These are phyloP conservation scores for Conticribra guillardii DNA, from an alignment of 108 stramenopile species.

Conservation along the genomic window DNA sequence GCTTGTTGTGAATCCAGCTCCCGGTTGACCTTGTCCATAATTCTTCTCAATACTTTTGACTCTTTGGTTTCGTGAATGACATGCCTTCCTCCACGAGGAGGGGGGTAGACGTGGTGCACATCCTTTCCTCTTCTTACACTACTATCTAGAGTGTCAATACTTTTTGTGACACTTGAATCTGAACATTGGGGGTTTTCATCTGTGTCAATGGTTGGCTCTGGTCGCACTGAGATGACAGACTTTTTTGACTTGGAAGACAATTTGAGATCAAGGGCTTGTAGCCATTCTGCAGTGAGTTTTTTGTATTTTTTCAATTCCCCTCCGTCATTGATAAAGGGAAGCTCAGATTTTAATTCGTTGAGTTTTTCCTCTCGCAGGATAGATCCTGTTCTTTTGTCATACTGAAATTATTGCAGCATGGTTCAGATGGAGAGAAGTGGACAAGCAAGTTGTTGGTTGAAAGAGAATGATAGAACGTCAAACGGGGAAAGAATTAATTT, in stretches of 20 bases:
- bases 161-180: neutral
- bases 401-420: conserved; percentile 5
- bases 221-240: neutral
- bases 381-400: conserved; percentile 50
- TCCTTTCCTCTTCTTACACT: conserved; percentile 3
- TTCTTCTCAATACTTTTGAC: conserved; percentile 11
- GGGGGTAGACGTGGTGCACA: neutral
- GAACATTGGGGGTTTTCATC: conserved; percentile 22
- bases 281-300: conserved; percentile 24
- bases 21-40: conserved; percentile 23
- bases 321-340: conserved; percentile 55
- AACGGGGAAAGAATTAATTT: too few relatives aligned
- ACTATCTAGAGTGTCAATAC: neutral
- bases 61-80: conserved; percentile 22
- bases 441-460: neutral
- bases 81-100: neutral
- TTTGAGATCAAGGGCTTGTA: conserved; percentile 14
- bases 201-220: neutral
- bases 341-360: conserved; percentile 40
- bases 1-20: conserved; percentile 32
- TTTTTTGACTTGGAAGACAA: conserved; percentile 1
- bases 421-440: neutral
- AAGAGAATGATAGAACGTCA: neutral
- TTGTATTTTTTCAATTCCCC: conserved; percentile 25
- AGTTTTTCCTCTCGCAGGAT: conserved; percentile 59